Base-by-base conservation (phyloP, 495 filamentous ascomycete genomes). In the Penicillium pancosmium region DNA sequence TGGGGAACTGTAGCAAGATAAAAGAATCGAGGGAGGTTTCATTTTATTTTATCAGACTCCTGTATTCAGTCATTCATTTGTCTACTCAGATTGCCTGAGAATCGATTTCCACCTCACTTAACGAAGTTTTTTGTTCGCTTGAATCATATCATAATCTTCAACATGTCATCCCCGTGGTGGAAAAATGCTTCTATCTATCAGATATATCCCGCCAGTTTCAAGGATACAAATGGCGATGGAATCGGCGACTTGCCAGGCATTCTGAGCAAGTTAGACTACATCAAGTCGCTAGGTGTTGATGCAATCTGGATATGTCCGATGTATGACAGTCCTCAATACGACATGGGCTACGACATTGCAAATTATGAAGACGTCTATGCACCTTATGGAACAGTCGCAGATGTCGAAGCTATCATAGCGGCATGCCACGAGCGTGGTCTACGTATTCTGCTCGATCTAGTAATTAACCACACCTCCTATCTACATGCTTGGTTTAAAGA, bases 221-320 rank as follows among this genome's bases (percentile, higher is more conserved):
- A 74, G 52, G 73, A 78, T 52, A 71, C 69, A 44, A 77, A 76
- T 23, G 65, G 65, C 43, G 75, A 78, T 67, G 74, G 74, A 10
- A 71, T 72, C 33, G 87, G 87, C 5, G 86, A 88, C 62, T 73
- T 89, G 21, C 80, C 72, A 6, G 87, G 86, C 12, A 81, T 88
- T 41, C 78, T 82, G 34, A 74, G 76, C 19, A 78, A 83, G 54
- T 67, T 89, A 16, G 81, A 84, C 64, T 87, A 89, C 60, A 76
- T 89, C 55, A 62, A 81, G 52, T 58, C 59, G 3, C 63, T 77
- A 7, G 75, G 75, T 1, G 72, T 75, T 4, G 74, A 77, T 53
- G 69, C 68, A 9, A 62, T 78, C 54, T 78, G 75, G 75, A 33
- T 78, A 3, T 73, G 64, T 43, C 75, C 75, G 10, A 75, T 76